These are phyloP conservation scores for Phoma sp. DNA, from an alignment of 2,329 filamentous ascomycete genomes.

Conservation along the genomic window DNA sequence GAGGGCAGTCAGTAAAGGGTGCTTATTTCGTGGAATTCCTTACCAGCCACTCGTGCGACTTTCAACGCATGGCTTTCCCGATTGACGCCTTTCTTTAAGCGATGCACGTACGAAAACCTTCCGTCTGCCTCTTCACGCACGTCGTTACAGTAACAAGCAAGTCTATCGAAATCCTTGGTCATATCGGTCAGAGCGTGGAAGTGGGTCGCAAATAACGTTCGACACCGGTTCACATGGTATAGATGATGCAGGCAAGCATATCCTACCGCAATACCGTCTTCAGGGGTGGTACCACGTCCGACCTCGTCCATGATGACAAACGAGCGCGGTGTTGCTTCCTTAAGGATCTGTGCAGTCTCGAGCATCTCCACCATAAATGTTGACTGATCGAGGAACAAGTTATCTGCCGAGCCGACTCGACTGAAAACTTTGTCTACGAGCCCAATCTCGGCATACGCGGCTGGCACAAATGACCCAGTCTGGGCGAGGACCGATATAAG, in stretches of 20 bases:
- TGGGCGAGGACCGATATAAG: constrained; percentile 93
- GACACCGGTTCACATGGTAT: constrained; percentile 75
- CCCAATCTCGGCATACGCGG: constrained; percentile 81
- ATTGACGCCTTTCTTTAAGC: constrained; percentile 81
- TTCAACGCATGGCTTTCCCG: constrained; percentile 89
- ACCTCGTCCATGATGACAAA: constrained; percentile 99
- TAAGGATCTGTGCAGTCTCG: constrained; percentile 89
- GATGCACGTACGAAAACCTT: constrained; percentile 84
- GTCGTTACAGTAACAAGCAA: constrained; percentile 88
- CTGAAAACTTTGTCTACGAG: constrained; percentile 97
- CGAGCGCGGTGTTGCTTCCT: constrained; percentile 78
- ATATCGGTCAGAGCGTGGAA: constrained; percentile 87
- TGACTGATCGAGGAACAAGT: constrained; percentile 91
- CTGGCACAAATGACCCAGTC: constrained; percentile 90
- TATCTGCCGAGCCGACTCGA: constrained; percentile 85
- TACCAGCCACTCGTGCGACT: constrained; percentile 82
- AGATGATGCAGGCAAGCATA: constrained; percentile 89
- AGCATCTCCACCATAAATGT: constrained; percentile 99
- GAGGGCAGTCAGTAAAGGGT: constrained; percentile 9
- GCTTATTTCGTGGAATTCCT: constrained; percentile 1
- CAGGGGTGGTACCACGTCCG: constrained; percentile 89
- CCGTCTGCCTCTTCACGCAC: constrained; percentile 71
- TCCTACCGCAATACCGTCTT: constrained; percentile 88
- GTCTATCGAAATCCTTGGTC: constrained; percentile 62
- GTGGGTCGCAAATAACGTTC: constrained; percentile 91